Evolutionary conservation across 2,329 filamentous ascomycete genomes (phyloP), one percentile per base, ranked within the genome.

Genomic region (Cordyceps pruinosa): DNA sequence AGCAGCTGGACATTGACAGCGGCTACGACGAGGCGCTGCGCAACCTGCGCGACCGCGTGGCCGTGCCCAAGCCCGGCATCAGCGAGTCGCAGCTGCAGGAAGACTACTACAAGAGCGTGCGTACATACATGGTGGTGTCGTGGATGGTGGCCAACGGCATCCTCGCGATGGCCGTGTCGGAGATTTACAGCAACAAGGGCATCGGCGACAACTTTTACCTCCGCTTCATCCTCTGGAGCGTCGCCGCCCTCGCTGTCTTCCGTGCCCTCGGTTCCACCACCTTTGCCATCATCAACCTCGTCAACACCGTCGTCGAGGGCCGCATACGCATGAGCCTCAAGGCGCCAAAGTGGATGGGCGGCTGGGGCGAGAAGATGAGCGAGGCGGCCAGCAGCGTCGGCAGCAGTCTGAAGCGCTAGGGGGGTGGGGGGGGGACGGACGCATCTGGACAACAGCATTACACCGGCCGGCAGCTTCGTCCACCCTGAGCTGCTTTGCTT

Each of bases 1-100:
- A 99, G 71, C 94, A 99, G 75, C 86, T 99, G 34, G 94, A 99
- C 71, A 99, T 99, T 70, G 94, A 99, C 74, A 92, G 87, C 28
- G 94, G 93, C 25, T 99, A 99, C 72, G 94, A 99, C 69, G 93
- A 97, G 70, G 94, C 94, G 0, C 84, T 99, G 26, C 89, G 94
- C 61, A 99, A 99, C 71, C 87, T 99, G 5, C 89, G 94, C 52
- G 94, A 99, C 68, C 83, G 94, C 45, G 80, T 99, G 65, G 91
- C 96, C 69, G 93, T 97, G 0, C 78, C 88, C 12, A 70, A 73
- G 13, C 71, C 81, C 0, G 72, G 77, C 0, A 65, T 84, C 17
- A 85, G 82, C 44, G 93, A 97, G 65, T 78, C 83, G 0, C 94
- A 97, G 74, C 75, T 91, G 73, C 94, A 99, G 72, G 94, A 99